Evolutionary conservation across 2,329 filamentous ascomycete genomes (phyloP), one percentile per base, ranked within the genome.

Genomic region (Decorospora gaudefroyi): DNA sequence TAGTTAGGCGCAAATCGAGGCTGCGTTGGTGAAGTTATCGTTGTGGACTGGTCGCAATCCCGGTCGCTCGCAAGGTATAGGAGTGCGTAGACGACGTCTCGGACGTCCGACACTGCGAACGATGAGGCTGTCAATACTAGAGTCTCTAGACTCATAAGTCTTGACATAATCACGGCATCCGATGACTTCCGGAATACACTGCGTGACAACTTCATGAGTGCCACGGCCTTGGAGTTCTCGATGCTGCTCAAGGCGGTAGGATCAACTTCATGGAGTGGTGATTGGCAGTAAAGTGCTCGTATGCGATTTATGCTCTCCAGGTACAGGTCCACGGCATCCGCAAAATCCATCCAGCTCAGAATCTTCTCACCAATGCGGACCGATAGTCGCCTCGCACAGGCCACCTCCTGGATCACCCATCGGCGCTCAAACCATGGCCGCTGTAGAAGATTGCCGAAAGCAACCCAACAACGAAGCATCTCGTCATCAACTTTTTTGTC

Each of bases 331-430:
- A 72, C 65, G 2, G 71, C 70, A 13, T 67, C 63, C 2, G 69
- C 65, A 19, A 75, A 67, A 4, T 69, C 57, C 3, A 52, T 39
- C 71, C 72, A 74, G 7, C 52, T 31, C 6, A 74, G 63, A 2
- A 42, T 41, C 2, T 71, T 57, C 0, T 42, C 23, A 2, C 72
- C 72, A 47, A 71, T 72, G 26, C 67, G 65, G 1, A 76, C 53
- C 3, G 46, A 62, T 2, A 64, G 65, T 4, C 53, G 43, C 21
- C 47, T 55, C 0, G 72, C 69, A 21, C 68, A 57, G 0, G 67
- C 65, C 9, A 75, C 65, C 50, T 74, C 73, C 45, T 75, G 72
- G 0, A 75, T 62, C 2, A 75, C 68, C 74, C 73, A 75, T 0
- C 72, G 69, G 3, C 70, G 59, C 31, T 58, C 65, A 45, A 72